phyloP scores from a whole-genome alignment of 2,329 filamentous ascomycete genomes.

The Purpureocillium lavendulum region DNA sequence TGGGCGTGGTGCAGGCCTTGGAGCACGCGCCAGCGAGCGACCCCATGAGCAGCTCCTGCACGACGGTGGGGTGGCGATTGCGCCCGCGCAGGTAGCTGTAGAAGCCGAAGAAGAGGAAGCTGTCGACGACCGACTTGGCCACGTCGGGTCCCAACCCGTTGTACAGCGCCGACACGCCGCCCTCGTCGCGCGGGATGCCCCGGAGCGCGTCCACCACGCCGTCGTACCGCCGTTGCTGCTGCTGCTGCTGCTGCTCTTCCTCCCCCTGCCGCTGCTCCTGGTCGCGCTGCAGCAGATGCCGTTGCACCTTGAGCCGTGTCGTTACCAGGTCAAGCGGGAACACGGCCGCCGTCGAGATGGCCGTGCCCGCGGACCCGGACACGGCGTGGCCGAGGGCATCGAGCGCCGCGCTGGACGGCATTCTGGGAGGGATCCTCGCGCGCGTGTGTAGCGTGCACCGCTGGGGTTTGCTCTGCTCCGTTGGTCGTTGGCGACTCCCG shows the following conservation, averaged over 20 bases:
- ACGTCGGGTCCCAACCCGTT: constrained; percentile 55
- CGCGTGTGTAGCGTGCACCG: too few relatives aligned
- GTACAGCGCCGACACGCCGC: constrained; percentile 64
- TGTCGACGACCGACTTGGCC: constrained; percentile 61
- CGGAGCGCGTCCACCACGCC: constrained; percentile 60
- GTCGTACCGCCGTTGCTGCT: constrained; percentile 41
- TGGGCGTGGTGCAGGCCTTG: constrained; percentile 69
- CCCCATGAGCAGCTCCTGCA: constrained; percentile 69
- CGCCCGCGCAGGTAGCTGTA: constrained; percentile 50
- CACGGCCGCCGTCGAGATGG: constrained; percentile 67
- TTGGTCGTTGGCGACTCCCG: too few relatives aligned
- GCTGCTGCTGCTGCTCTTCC: too few relatives aligned
- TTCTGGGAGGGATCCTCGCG: too few relatives aligned
- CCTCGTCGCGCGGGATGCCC: constrained; percentile 64
- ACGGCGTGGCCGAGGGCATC: constrained; percentile 75
- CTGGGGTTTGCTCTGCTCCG: too few relatives aligned
- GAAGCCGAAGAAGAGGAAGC: constrained; percentile 79
- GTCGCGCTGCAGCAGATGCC: constrained; percentile 38
- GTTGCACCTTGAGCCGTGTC: constrained; percentile 74
- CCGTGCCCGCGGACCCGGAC: constrained; percentile 70
- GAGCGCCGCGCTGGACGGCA: constrained; percentile 34
- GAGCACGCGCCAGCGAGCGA: constrained; percentile 66
- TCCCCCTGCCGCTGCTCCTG: constrained; percentile 30
- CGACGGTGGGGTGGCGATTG: constrained; percentile 41
- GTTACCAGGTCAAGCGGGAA: constrained; percentile 80